phyloP scores from a whole-genome alignment of 192 early-diverging fungal genomes.

The Coemansia asiatica region DNA sequence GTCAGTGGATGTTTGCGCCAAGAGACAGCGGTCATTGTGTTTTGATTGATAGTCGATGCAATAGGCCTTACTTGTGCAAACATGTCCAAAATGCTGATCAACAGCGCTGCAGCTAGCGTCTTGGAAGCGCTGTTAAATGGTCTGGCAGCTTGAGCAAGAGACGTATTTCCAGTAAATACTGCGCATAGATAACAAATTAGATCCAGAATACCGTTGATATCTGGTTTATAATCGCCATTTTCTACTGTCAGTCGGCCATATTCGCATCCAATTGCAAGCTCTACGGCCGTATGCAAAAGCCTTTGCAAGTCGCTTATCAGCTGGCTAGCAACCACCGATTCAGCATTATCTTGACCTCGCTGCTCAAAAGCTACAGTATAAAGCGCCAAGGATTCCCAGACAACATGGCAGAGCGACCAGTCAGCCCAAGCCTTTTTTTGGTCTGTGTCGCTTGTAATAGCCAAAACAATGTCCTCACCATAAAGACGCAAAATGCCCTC shows the following conservation, averaged over 20 bases:
- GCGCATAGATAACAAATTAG: conserved; percentile 28
- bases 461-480: conserved; percentile 12
- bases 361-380: conserved; percentile 17
- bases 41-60: neutral
- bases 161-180: conserved; percentile 23
- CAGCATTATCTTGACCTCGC: neutral
- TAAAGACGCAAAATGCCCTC: conserved; percentile 43
- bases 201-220: neutral
- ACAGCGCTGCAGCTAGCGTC: conserved; percentile 20
- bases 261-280: neutral
- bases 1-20: conserved; percentile 49
- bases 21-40: neutral
- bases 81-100: conserved; percentile 23
- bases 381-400: conserved; percentile 46
- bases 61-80: conserved; percentile 2
- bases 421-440: neutral
- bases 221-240: neutral
- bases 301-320: conserved; percentile 14
- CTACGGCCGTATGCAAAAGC: conserved; percentile 27
- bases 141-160: neutral
- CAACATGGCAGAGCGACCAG: conserved; percentile 31
- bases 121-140: conserved; percentile 18
- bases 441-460: neutral
- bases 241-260: neutral
- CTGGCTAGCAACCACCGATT: neutral